A percentile compares a stretch with the other conserved stretches of the same genome.
Conservation (phyloP, 768 basidiomycete species). For the Termitomyces sp. region DNA sequence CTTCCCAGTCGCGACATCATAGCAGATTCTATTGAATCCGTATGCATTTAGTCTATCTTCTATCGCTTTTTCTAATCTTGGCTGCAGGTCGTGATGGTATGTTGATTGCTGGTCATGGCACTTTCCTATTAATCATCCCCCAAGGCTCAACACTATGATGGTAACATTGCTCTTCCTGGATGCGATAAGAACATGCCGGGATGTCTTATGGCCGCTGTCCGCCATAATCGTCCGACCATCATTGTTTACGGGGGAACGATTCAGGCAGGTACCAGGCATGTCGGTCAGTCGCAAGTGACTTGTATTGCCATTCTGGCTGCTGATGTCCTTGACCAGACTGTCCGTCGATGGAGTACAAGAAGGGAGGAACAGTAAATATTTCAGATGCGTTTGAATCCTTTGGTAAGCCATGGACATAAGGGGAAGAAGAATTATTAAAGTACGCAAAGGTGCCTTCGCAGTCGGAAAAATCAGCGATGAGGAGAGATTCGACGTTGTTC, state of each 20-base stretch:
- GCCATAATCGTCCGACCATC: constrained; percentile 85
- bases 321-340: constrained; percentile 43
- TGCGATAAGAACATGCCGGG: constrained; percentile 96
- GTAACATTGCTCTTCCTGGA: constrained; percentile 80
- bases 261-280: constrained; percentile 64
- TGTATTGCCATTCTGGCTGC: constrained; percentile 15
- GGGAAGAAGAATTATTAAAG: background rate
- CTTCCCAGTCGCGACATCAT: constrained; percentile 86
- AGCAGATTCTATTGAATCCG: constrained; percentile 84
- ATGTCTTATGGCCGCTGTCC: constrained; percentile 77
- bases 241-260: constrained; percentile 88
- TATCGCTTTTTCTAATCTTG: constrained; percentile 27
- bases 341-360: constrained; percentile 67
- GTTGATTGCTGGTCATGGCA: background rate
- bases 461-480: constrained; percentile 76
- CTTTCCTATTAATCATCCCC: background rate
- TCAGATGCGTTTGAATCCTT: constrained; percentile 83
- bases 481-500: constrained; percentile 78
- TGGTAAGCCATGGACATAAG: constrained; percentile 33
- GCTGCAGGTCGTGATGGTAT: constrained; percentile 50
- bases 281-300: constrained; percentile 34
- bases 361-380: constrained; percentile 82
- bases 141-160: constrained; percentile 86
- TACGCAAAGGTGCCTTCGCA: constrained; percentile 58
- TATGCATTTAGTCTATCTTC: constrained; percentile 19